Base-by-base conservation (phyloP, 805 yeast species). In the Blastobotrys parvus region DNA sequence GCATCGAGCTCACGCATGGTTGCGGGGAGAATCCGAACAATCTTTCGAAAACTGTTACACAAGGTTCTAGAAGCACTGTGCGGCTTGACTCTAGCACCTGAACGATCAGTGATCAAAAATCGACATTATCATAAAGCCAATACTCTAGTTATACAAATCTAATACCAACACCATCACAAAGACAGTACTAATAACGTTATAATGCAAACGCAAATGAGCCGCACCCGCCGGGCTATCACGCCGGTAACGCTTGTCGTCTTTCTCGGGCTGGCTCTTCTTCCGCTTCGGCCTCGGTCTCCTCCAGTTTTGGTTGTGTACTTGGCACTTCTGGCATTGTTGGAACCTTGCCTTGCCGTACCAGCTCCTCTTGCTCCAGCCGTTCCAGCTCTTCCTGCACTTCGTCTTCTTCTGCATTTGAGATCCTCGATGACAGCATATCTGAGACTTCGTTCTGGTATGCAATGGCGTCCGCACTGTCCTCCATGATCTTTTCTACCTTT, bases 391-490 rank as follows among this genome's bases (percentile, higher is more conserved):
- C 61, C 46, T 45, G 52, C 33, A 48, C 51, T 15, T 56, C 67
- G 11, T 50, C 59, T 42, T 66, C 69, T 16, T 62, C 68, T 8
- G 59, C 52, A 38, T 57, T 60, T 2, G 72, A 68, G 25, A 68
- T 61, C 11, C 46, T 48, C 23, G 49, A 50, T 15, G 63, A 56
- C 27, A 68, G 58, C 61, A 63, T 56, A 7, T 57, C 61, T 30
- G 63, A 52, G 13, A 68, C 57, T 47, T 69, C 71, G 44, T 82
- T 77, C 55, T 87, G 96, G 55, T 84, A 81, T 21, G 80, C 70
- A 13, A 80, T 69, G 39, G 90, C 94, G 18, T 86, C 95, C 38
- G 82, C 85, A 17, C 84, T 73, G 41, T 85, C 89, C 59, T 89
- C 96, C 74, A 90, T 65, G 2, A 90, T 70, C 55, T 71, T 73